Conservation (phyloP, 371 early-diverging fungal species). For the Conidiobolus coronatus region DNA sequence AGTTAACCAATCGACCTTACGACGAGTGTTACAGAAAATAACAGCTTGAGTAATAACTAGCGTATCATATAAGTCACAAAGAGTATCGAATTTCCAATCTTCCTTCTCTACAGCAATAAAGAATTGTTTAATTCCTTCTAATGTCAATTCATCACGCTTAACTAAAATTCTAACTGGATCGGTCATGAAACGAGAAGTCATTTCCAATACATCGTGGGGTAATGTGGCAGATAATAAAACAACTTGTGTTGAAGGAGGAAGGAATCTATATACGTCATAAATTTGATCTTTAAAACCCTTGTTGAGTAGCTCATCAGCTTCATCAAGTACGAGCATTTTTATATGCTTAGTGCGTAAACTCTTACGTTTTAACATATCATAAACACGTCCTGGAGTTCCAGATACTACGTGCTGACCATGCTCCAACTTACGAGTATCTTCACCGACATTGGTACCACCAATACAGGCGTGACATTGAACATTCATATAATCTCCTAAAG, state of each 20-base stretch:
- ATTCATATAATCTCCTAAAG: conserved; percentile 86
- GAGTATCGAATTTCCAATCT: conserved; percentile 90
- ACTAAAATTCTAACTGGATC: conserved; percentile 97
- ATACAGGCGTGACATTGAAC: conserved; percentile 88
- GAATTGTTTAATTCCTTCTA: conserved; percentile 99
- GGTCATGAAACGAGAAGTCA: conserved; percentile 92
- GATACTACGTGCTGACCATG: conserved; percentile 86
- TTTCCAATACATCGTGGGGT: conserved; percentile 90
- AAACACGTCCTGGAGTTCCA: conserved; percentile 99
- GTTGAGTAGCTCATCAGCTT: conserved; percentile 98
- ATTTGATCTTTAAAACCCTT: conserved; percentile 98
- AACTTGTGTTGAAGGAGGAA: conserved; percentile 89
- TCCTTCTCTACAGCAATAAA: conserved; percentile 92
- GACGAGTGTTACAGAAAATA: conserved; percentile 96
- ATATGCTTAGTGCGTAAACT: conserved; percentile 68
- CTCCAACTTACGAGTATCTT: conserved; percentile 76
- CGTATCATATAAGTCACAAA: conserved; percentile 91
- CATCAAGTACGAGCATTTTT: conserved; percentile 96
- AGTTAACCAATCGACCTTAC: conserved; percentile 96
- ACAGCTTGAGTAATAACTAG: conserved; percentile 95
- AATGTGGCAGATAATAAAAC: conserved; percentile 97
- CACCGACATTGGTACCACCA: conserved; percentile 86
- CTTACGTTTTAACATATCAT: conserved; percentile 92
- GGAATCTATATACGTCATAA: conserved; percentile 85
- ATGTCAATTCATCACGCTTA: conserved; percentile 99